Percentiles rank a stretch among this genome's conserved stretches.
These are phyloP conservation scores for Phaseolus lunatus DNA, from an alignment of 306 rosid species.

Conservation along the genomic window DNA sequence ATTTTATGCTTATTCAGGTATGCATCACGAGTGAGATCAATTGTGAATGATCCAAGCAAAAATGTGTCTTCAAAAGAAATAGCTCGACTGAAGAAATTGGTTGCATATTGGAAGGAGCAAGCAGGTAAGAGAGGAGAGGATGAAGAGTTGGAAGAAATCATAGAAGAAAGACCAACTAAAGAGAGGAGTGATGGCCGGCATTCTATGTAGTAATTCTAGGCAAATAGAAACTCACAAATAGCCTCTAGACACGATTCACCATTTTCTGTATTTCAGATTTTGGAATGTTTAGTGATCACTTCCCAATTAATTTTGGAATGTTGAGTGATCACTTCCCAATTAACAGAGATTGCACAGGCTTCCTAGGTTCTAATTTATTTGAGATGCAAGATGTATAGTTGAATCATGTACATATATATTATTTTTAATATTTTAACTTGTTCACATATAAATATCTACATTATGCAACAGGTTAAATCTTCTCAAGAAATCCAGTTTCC, in stretches of 20 bases:
- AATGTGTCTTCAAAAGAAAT: conserved; percentile 86
- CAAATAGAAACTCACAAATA: conserved; percentile 24
- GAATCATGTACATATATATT: conserved; percentile 47
- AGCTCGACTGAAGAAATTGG: conserved; percentile 76
- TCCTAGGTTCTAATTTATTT: conserved; percentile 29
- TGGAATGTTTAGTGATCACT: conserved; percentile 6
- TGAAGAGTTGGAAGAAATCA: conserved; percentile 89
- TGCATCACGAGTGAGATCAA: conserved; percentile 90
- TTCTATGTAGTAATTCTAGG: conserved; percentile 58
- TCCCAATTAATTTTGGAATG: conserved; percentile 24
- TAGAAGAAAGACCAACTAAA: conserved; percentile 65
- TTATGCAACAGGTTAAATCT: background rate
- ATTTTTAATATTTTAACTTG: conserved; percentile 23
- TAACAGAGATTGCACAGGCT: conserved; percentile 24
- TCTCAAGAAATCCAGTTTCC: too few species aligned
- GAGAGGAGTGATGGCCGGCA: conserved; percentile 72
- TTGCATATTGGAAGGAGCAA: conserved; percentile 92
- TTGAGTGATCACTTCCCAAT: conserved; percentile 10
- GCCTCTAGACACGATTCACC: conserved; percentile 6
- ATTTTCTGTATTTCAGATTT: conserved; percentile 1
- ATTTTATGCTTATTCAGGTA: conserved; percentile 59
- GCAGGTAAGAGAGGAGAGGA: conserved; percentile 86
- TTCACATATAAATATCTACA: background rate
- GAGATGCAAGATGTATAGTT: conserved; percentile 55
- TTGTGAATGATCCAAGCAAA: conserved; percentile 93